Evolutionary conservation across 2,329 filamentous ascomycete species (phyloP).

Genomic region (Arthrinium phaeospermum): DNA sequence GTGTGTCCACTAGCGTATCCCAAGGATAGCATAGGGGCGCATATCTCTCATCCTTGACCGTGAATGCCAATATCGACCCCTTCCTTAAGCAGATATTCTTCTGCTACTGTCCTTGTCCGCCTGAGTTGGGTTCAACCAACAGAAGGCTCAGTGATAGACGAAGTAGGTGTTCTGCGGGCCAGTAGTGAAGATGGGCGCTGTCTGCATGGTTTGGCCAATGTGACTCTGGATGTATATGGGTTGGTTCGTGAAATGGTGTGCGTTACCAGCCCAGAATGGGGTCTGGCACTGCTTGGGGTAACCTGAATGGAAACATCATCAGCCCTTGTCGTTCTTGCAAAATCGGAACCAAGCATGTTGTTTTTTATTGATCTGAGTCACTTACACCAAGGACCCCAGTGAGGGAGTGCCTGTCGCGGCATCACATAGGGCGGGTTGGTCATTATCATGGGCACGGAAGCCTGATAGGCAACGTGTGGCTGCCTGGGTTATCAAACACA

Average conservation of each 20-base stretch:
- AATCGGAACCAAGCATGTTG: background rate
- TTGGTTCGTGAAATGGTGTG: slow-evolving; percentile 4
- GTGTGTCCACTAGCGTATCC: background rate
- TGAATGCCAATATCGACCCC: background rate
- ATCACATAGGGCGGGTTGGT: background rate
- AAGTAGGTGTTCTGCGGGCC: background rate
- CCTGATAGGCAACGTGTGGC: background rate
- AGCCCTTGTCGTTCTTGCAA: background rate
- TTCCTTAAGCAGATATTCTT: background rate
- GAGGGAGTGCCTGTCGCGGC: background rate
- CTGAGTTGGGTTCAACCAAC: background rate
- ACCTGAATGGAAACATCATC: background rate
- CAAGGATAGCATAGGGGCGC: background rate
- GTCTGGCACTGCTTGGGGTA: background rate
- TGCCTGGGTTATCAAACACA: background rate
- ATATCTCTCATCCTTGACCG: background rate
- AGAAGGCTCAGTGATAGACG: background rate
- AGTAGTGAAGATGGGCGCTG: background rate
- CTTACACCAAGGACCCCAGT: slow-evolving; percentile 15
- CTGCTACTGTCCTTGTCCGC: background rate
- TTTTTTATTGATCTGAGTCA: background rate
- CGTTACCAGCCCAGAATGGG: background rate
- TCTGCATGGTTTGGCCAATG: background rate
- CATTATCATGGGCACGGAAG: background rate
- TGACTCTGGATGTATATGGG: background rate